Percentiles rank a stretch among this genome's conserved stretches.
These are phyloP conservation scores for Hyaloscypha variabilis DNA, from an alignment of 495 filamentous ascomycete species.

Conservation along the genomic window DNA sequence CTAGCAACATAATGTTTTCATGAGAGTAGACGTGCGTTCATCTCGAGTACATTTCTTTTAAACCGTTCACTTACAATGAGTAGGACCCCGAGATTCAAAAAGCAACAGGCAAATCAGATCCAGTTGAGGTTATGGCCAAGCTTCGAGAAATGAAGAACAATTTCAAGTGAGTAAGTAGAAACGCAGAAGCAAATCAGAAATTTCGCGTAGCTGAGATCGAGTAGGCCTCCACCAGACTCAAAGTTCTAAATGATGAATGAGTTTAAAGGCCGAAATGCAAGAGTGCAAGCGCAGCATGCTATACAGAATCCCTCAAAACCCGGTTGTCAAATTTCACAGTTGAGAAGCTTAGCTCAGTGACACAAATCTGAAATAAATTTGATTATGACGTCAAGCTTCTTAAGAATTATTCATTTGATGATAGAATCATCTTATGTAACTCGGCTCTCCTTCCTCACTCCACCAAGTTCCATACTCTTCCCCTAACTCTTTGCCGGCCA, in stretches of 20 bases:
- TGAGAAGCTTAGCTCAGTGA: not conserved
- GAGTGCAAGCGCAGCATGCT: too few relatives aligned
- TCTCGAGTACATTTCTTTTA: not conserved
- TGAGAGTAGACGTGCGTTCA: conserved; percentile 74
- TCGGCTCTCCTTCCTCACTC: not conserved
- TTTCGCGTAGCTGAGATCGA: not conserved
- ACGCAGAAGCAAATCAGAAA: not conserved
- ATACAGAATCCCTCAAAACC: not conserved
- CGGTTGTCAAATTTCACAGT: not conserved
- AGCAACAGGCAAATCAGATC: conserved; percentile 78
- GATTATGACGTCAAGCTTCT: conserved; percentile 16
- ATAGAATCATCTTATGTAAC: not conserved
- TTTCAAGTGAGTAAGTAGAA: conserved; percentile 60
- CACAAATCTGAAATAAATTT: not conserved
- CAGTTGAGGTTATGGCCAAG: conserved; percentile 83
- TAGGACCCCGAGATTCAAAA: conserved; percentile 86
- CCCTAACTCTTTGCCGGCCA: not conserved
- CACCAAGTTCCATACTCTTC: not conserved
- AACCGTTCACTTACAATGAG: not conserved
- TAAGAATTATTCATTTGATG: not conserved
- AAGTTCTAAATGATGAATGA: conserved; percentile 15
- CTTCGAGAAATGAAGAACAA: conserved; percentile 94
- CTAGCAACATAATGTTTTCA: conserved; percentile 95
- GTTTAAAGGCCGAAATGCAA: too few relatives aligned
- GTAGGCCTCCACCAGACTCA: conserved; percentile 8